A percentile compares a stretch with the other conserved stretches of the same genome.
phyloP scores from a whole-genome alignment of 176 grass and related monocot genomes.

The Triticum aestivum region IWGSC_CS_RefSeq_v2.1 NC_057807.1:666773936-666774435 shows the following conservation, averaged over 20 bases:
- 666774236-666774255: slow-evolving; percentile 94
- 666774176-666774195: not conserved
- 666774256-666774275: slow-evolving; percentile 92
- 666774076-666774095: not conserved
- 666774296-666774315: slow-evolving; percentile 19
- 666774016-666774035: not conserved
- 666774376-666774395: not conserved
- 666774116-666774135: not conserved
- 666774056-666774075: not conserved
- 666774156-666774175: not conserved
- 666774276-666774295: slow-evolving; percentile 79
- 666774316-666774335: not conserved
- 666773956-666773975: not conserved
- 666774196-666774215: slow-evolving; percentile 21
- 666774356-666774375: not conserved
- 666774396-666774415: not conserved
- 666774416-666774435: not conserved
- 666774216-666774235: slow-evolving; percentile 95
- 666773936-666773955: not conserved
- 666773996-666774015: not conserved
- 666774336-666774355: not conserved
- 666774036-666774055: not conserved
- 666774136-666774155: not conserved
- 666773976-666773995: not conserved
- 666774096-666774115: not conserved